phyloP scores from a whole-genome alignment of 1,139 yeast genomes.

The Geotrichum citri-aurantii region DNA sequence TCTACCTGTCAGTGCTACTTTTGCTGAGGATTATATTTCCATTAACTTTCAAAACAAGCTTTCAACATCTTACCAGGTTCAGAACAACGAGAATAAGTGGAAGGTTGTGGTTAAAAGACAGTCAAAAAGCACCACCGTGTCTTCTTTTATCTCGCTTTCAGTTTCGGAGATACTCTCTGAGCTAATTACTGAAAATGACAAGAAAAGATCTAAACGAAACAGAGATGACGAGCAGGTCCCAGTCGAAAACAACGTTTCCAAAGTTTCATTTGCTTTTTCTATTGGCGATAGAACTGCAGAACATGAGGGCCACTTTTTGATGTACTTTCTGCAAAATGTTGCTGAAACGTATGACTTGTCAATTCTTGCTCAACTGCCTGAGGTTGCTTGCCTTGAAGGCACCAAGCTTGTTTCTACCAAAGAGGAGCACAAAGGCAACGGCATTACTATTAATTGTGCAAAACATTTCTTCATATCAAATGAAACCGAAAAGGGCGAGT shows the following conservation, averaged over 20 bases:
- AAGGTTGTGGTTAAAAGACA: not conserved
- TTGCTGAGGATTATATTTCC: constrained; percentile 13
- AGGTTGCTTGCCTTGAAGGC: constrained; percentile 1
- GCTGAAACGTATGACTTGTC: constrained; percentile 7
- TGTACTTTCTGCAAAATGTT: constrained; percentile 2
- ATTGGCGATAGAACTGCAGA: not conserved
- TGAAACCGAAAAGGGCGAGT: constrained; percentile 13
- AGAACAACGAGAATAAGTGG: constrained; percentile 8
- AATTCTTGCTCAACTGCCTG: constrained; percentile 7
- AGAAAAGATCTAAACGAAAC: constrained; percentile 10
- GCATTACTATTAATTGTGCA: not conserved
- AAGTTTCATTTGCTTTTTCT: constrained; percentile 5
- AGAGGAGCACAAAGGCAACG: not conserved
- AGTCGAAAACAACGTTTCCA: constrained; percentile 1
- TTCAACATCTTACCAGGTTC: constrained; percentile 3
- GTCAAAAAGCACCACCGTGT: not conserved
- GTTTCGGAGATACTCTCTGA: constrained; percentile 2
- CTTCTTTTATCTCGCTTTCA: not conserved
- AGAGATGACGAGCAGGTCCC: constrained; percentile 10
- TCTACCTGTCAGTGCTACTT: constrained; percentile 7
- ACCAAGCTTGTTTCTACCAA: constrained; percentile 1
- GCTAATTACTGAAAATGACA: not conserved
- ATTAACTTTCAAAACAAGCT: constrained; percentile 7
- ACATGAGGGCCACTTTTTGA: not conserved
- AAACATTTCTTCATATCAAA: constrained; percentile 11